Base-by-base conservation (phyloP, 495 filamentous ascomycete species). In the Astrocystis sublimbata region DNA sequence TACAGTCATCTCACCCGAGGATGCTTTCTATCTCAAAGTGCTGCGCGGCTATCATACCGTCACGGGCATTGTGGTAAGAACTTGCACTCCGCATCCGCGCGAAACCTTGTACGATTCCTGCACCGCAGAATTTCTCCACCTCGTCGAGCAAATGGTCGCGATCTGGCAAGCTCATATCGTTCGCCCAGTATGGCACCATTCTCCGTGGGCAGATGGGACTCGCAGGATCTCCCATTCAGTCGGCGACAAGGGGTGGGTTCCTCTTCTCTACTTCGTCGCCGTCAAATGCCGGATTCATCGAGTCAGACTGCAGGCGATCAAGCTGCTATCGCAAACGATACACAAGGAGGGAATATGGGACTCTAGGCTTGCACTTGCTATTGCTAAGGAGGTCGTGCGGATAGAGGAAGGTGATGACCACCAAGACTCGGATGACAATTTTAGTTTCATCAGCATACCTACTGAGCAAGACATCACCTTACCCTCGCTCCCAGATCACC, bases 311-410 rank as follows among this genome's bases (percentile, higher is more conserved):
- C 69, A 78, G 6, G 83, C 83, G 0, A 66, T 86, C 15, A 28
- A 53, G 13, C 62, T 82, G 9, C 63, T 88, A 13, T 53, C 62
- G 21, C 45, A 56, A 0, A 60, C 68, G 6, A 63, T 71, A 5
- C 82, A 86, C 64, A 74, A 79, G 30, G 86, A 87, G 66, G 85
- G 80, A 0, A 71, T 83, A 1, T 88, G 83, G 82, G 65, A 72
- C 45, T 43, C 55, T 4, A 49, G 23, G 7, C 21, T 73, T 21
- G 69, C 64, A 26, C 66, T 68, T 0, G 19, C 54, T 24, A 60
- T 78, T 10, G 74, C 71, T 1, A 13, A 52, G 35, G 68, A 71
- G 58, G 63, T 81, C 1, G 65, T 79, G 33, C 62, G 69, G 35
- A 65, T 81, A 7, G 79, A 81, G 60, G 79, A 80, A 45, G 62